Percentiles rank a stretch among this genome's conserved stretches.
phyloP scores from a whole-genome alignment of 352 stramenopile genomes.

The Phytophthora palmivora region DNA sequence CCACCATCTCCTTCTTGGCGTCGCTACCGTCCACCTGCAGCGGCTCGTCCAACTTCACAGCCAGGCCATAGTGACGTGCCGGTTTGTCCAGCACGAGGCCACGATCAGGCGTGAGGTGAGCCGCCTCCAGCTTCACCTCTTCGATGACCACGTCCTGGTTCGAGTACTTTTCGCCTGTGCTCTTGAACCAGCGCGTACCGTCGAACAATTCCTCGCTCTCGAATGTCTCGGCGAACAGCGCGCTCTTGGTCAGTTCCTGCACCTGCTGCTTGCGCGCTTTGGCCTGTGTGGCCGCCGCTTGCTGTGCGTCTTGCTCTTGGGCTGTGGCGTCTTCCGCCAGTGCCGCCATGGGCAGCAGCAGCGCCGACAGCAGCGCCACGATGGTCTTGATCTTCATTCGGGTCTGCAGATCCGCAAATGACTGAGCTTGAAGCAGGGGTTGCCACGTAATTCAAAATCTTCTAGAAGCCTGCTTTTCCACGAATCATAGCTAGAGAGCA shows the following conservation, averaged over 20 bases:
- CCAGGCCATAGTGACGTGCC: constrained; percentile 85
- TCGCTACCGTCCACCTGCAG: constrained; percentile 74
- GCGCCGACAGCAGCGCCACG: constrained; percentile 49
- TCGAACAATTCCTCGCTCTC: constrained; percentile 65
- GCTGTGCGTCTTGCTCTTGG: constrained; percentile 18
- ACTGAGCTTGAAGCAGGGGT: constrained; percentile 8
- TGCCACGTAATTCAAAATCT: constrained; percentile 15
- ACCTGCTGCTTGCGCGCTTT: constrained; percentile 48
- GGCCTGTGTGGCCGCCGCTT: neutral
- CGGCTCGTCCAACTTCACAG: constrained; percentile 70
- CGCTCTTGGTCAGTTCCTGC: constrained; percentile 59
- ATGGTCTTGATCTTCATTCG: constrained; percentile 66
- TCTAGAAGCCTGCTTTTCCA: constrained; percentile 17
- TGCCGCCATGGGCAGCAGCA: constrained; percentile 46
- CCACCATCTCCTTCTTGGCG: constrained; percentile 83
- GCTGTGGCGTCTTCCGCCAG: constrained; percentile 20
- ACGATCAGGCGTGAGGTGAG: constrained; percentile 64
- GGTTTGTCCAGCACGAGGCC: constrained; percentile 75
- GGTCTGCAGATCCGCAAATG: constrained; percentile 18
- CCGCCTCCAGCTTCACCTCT: constrained; percentile 65
- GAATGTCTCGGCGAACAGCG: constrained; percentile 84
- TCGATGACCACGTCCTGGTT: constrained; percentile 73
- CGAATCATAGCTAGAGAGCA: too few relatives aligned
- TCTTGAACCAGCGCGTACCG: constrained; percentile 84
- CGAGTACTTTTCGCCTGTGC: constrained; percentile 81